Evolutionary conservation across 306 rosid genomes (phyloP), one percentile per base, ranked within the genome.

Genomic region (Parietaria judaica): DNA sequence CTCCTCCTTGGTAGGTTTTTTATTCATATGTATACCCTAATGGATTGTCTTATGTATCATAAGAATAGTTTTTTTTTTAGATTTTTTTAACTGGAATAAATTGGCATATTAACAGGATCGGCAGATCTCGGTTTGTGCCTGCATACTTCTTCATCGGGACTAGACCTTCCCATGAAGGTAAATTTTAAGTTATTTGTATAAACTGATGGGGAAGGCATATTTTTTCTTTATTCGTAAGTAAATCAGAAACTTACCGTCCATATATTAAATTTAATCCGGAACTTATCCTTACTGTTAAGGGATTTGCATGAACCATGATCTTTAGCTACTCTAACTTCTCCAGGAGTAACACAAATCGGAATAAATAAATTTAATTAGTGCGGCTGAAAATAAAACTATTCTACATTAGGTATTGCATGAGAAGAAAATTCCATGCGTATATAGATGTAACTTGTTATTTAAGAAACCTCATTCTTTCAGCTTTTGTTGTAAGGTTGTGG

Each of bases 151-250:
- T 92, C 99, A 47, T 92, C 99, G 14, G 99, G 96, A 70, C 73
- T 92, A 69, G 99, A 92, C 79, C 99, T 88, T 79, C 99, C 99
- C 41, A 92, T 88, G 99, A 92, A 92, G 99, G 99, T 88, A 79
- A 8, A 60, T 14, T 23, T 23, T 0, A 23, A 23, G 31, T 23
- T 23, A 23, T 23, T 23, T 23, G 31, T 23, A 2, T 23, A 2
- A 23, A 23, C 31, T 23, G 31, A 23, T 23, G 31, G 31, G 31
- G 31, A 23, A 23, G 31, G 31, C 31, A 23, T 23, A 23, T 23
- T 23, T 23, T 23, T 23, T 23, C 31, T 23, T 23, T 23, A 23
- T 23, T 23, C 31, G 31, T 23, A 23, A 23, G 1, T 23, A 23
- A 23, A 23, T 23, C 31, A 1, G 31, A 23, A 23, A 23, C 31